A percentile compares a stretch with the other conserved stretches of the same genome.
Conservation (phyloP, 768 basidiomycete species). For the Suillus decipiens region DNA sequence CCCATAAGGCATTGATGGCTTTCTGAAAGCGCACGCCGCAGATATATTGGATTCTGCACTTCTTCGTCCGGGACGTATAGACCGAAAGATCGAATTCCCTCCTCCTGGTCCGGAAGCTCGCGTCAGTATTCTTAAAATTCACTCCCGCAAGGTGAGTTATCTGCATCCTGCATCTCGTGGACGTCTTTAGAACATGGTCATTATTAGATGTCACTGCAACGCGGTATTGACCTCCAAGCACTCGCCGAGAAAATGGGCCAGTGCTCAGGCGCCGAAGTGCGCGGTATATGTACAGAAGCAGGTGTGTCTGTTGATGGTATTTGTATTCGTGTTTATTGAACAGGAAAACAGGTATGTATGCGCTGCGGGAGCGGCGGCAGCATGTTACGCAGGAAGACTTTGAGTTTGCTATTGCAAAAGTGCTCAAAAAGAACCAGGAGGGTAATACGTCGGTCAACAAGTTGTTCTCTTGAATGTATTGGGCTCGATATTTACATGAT, state of each 20-base stretch:
- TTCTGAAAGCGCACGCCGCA: constrained; percentile 25
- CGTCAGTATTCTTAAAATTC: constrained; percentile 95
- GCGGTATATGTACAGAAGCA: constrained; percentile 97
- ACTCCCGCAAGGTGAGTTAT: constrained; percentile 80
- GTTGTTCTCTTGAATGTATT: constrained; percentile 70
- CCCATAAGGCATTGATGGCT: not conserved
- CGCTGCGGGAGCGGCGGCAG: constrained; percentile 89
- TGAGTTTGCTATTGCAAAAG: constrained; percentile 97
- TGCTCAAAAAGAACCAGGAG: constrained; percentile 96
- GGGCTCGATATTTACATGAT: constrained; percentile 1
- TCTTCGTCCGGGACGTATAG: constrained; percentile 92
- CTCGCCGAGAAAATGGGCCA: constrained; percentile 99
- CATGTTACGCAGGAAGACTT: constrained; percentile 99
- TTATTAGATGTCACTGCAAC: constrained; percentile 90
- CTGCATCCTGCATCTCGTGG: not conserved
- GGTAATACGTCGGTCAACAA: constrained; percentile 94
- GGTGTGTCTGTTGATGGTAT: constrained; percentile 45
- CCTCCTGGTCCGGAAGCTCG: constrained; percentile 97
- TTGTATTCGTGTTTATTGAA: constrained; percentile 3
- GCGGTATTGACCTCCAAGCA: constrained; percentile 94
- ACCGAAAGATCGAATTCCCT: constrained; percentile 97
- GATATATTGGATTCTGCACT: constrained; percentile 95
- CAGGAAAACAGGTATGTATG: constrained; percentile 79
- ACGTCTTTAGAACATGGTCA: not conserved
- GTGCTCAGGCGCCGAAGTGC: constrained; percentile 96